These are phyloP conservation scores for Penicillium alfredii DNA, from an alignment of 495 filamentous ascomycete species.

Conservation along the genomic window DNA sequence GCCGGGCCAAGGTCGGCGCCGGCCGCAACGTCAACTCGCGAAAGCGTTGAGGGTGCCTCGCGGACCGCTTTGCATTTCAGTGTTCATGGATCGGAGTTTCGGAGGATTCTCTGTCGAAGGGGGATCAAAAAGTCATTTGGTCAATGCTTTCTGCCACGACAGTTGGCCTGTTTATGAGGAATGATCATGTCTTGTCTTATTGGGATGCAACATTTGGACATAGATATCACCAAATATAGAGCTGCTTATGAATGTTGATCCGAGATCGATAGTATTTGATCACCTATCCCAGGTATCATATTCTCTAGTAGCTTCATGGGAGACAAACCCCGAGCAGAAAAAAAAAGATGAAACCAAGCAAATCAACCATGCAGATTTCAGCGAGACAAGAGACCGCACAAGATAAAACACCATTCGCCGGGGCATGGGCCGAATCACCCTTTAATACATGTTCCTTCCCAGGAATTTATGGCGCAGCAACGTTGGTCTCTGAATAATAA, in stretches of 20 bases:
- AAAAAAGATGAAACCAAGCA: conserved; percentile 7
- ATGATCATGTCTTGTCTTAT: conserved; percentile 14
- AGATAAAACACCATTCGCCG: conserved; percentile 43
- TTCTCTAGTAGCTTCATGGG: conserved; percentile 4
- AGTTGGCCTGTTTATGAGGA: conserved; percentile 16
- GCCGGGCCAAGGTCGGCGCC: conserved; percentile 73
- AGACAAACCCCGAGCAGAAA: conserved; percentile 3
- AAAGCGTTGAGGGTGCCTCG: conserved; percentile 47
- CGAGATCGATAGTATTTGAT: background rate
- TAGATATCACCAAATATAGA: conserved; percentile 16
- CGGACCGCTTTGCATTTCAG: conserved; percentile 19
- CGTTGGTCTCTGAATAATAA: conserved; percentile 21
- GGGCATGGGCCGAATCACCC: conserved; percentile 26
- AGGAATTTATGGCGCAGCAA: conserved; percentile 25
- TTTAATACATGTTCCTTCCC: conserved; percentile 23
- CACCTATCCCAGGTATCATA: conserved; percentile 9
- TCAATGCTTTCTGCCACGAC: conserved; percentile 8
- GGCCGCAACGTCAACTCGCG: conserved; percentile 81
- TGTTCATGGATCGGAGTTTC: conserved; percentile 32
- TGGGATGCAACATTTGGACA: conserved; percentile 7
- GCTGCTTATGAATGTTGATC: conserved; percentile 11
- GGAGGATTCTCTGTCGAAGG: conserved; percentile 18
- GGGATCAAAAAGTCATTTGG: conserved; percentile 30
- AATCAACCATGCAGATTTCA: background rate
- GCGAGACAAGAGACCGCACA: conserved; percentile 1